Conservation (phyloP, 2,329 filamentous ascomycete genomes). For the Pseudogymnoascus sp. region DNA sequence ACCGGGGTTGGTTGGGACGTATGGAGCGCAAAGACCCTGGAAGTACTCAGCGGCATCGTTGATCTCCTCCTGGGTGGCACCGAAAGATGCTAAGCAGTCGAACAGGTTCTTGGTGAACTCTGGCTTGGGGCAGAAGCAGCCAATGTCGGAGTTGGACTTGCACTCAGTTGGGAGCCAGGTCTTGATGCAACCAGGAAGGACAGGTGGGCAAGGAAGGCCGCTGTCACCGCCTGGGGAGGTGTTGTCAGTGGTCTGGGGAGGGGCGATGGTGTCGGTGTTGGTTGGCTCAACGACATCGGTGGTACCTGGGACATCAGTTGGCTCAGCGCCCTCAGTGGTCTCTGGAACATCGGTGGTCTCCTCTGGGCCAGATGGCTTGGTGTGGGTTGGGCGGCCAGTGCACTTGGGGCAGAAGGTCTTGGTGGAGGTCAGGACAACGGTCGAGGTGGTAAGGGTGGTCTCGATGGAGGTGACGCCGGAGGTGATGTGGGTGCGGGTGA, state of each 20-base stretch:
- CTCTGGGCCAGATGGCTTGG: not conserved
- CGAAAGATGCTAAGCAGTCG: constrained; percentile 72
- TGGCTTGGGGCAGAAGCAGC: constrained; percentile 79
- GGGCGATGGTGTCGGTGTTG: constrained; percentile 19
- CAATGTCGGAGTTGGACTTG: constrained; percentile 71
- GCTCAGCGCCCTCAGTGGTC: not conserved
- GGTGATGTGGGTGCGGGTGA: constrained; percentile 15
- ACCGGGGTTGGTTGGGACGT: constrained; percentile 69
- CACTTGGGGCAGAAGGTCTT: constrained; percentile 26
- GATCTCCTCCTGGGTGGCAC: constrained; percentile 56
- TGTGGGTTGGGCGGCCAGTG: constrained; percentile 14
- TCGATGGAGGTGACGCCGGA: constrained; percentile 20
- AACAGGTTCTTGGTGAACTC: constrained; percentile 74
- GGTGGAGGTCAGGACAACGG: constrained; percentile 29
- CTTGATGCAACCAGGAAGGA: constrained; percentile 84
- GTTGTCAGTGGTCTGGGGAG: constrained; percentile 32
- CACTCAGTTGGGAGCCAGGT: constrained; percentile 77
- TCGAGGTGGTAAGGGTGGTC: constrained; percentile 24
- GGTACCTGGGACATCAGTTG: not conserved
- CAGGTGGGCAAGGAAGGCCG: constrained; percentile 40
- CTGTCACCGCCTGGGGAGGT: not conserved
- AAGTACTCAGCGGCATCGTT: constrained; percentile 71
- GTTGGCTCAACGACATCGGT: not conserved
- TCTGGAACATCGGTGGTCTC: constrained; percentile 2
- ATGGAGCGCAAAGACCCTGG: constrained; percentile 79